Percentiles rank a stretch among this genome's conserved stretches.
These are phyloP conservation scores for Platismatia glauca DNA, from an alignment of 495 filamentous ascomycete genomes.

Conservation along the genomic window DNA sequence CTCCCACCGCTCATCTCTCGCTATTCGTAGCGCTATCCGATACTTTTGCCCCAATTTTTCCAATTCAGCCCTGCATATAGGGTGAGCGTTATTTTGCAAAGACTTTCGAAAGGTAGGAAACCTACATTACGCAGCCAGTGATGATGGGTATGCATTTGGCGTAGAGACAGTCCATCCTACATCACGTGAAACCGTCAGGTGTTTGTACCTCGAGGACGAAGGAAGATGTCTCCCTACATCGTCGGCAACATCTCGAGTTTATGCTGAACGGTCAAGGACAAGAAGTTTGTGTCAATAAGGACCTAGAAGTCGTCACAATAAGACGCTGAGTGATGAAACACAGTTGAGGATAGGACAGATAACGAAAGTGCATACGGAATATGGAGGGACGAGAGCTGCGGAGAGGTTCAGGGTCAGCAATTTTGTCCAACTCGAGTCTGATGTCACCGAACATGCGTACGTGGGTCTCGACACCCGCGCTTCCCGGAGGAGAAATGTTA, in stretches of 20 bases:
- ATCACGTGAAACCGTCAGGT: neutral
- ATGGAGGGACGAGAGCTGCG: constrained; percentile 64
- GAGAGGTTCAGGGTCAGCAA: neutral
- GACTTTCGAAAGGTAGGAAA: neutral
- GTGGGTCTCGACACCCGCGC: neutral
- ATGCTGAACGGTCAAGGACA: constrained; percentile 79
- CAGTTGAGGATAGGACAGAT: neutral
- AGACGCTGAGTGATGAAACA: neutral
- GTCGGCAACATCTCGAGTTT: constrained; percentile 81
- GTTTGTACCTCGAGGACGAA: neutral
- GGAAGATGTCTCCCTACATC: constrained; percentile 52
- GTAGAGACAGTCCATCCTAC: constrained; percentile 40
- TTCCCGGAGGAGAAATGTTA: neutral
- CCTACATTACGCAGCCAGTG: constrained; percentile 39
- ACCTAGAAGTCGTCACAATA: neutral
- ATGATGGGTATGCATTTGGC: constrained; percentile 46
- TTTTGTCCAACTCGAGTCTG: neutral
- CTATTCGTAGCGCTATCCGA: constrained; percentile 77
- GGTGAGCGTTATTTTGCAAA: neutral
- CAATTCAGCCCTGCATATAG: constrained; percentile 49
- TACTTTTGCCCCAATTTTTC: constrained; percentile 90
- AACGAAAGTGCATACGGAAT: constrained; percentile 42
- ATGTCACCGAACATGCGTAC: neutral
- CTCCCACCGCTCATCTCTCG: constrained; percentile 86
- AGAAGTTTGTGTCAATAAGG: constrained; percentile 79